Base-by-base conservation (phyloP, 2,329 filamentous ascomycete genomes). In the Penicillium carneum region DNA sequence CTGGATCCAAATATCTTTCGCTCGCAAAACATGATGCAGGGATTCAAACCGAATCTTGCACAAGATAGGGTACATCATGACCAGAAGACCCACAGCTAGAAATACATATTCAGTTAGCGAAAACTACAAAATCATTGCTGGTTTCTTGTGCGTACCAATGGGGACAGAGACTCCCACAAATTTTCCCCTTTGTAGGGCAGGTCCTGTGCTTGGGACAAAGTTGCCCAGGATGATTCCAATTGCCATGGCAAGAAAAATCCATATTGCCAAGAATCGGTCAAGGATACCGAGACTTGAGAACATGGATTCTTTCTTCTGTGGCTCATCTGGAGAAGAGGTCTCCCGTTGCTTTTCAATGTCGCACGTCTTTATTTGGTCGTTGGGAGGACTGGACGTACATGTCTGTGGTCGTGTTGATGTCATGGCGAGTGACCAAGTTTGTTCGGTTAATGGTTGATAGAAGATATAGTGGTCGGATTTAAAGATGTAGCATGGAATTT, bases 11-110 rank as follows among this genome's bases (percentile, higher is more conserved):
- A 96, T 80, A 0, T 82, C 81, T 1, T 82, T 82, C 1, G 86
- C 81, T 3, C 79, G 74, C 60, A 95, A 84, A 2, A 92, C 80
- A 7, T 84, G 79, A 74, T 92, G 90, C 11, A 96, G 78, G 0
- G 86, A 85, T 74, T 96, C 92, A 76, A 87, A 96, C 41, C 87
- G 87, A 9, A 96, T 90, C 76, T 95, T 96, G 84, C 92, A 96
- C 0, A 96, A 81, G 60, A 96, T 96, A 0, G 92, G 93, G 71
- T 95, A 96, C 92, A 96, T 96, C 92, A 97, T 97, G 38, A 96
- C 88, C 0, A 97, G 83, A 0, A 96, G 80, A 0, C 93, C 92
- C 48, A 96, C 80, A 0, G 92, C 91, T 91, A 45, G 6, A 23
- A n/a, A 54, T 16, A 18, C 4, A 16, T n/a, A 31, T 14, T 31